Base-by-base conservation (phyloP, 805 yeast species). In the Ogataea henricii region DNA sequence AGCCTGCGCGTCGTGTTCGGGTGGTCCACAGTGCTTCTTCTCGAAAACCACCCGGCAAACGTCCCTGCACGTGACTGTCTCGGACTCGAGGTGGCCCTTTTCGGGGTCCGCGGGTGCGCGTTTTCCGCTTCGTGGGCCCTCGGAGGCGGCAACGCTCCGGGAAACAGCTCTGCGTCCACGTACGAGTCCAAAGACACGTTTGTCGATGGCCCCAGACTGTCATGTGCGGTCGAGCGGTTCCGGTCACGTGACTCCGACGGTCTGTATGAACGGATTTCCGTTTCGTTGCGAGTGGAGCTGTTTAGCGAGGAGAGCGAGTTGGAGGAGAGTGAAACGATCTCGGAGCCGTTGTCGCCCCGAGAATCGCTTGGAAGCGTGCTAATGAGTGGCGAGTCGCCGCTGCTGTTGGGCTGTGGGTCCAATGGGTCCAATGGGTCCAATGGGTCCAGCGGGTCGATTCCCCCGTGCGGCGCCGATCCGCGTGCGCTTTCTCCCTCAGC, bases 11-110 rank as follows among this genome's bases (percentile, higher is more conserved):
- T 4, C 4, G 34, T 38, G 4, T 29, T 17, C 2, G 44, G 32
- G 9, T 22, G 40, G 6, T 49, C 46, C 5, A 44, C 53, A 9
- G 53, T 43, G 3, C 9, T 33, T 2, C 37, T 32, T 9, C 36
- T 16, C 20, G 40, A 41, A 12, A 48, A 33, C 52, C 52, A 48
- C 10, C 46, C 40, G 8, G 45, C 39, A 10, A 45, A 33, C 8
- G 52, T 45, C 2, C 49, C 41, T 1, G 45, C 27, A 9, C 52
- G 33, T 17, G 48, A 23, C 30, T 27, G 30, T 27, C 30, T 27
- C 10, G 30, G 30, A 27, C 10, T 9, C 5, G 30, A 27, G 4
- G 30, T 12, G 14, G 30, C 14, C 13, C 30, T 27, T 27, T 27
- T 27, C 30, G 13, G 10, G 10, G 30, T 13, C 6, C 30, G 10